Percentiles rank a stretch among this genome's conserved stretches.
Conservation (phyloP, 768 basidiomycete genomes). For the Hygrophoropsis aurantiaca region DNA sequence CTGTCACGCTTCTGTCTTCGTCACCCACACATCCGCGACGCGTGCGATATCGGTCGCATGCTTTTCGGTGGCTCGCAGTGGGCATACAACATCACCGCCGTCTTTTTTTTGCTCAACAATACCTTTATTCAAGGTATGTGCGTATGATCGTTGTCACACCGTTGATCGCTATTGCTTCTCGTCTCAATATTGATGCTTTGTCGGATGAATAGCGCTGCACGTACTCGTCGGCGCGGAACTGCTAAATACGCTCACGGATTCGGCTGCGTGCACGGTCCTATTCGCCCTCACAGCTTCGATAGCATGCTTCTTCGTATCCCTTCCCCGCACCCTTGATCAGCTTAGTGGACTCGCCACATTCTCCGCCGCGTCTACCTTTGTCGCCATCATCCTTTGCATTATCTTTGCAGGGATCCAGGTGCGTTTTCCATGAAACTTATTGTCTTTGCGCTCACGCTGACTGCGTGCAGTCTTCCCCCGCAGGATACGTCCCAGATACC, state of each 20-base stretch:
- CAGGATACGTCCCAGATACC: slow-evolving; percentile 40
- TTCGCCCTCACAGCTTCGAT: slow-evolving; percentile 37
- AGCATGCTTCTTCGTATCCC: slow-evolving; percentile 40
- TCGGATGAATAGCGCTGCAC: slow-evolving; percentile 32
- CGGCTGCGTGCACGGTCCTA: slow-evolving; percentile 39
- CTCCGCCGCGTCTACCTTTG: slow-evolving; percentile 29
- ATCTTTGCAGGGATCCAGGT: slow-evolving; percentile 42
- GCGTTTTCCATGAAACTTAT: no score
- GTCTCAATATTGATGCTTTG: background rate
- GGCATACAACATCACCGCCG: slow-evolving; percentile 49
- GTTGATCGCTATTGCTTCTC: no score
- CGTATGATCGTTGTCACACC: no score
- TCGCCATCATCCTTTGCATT: slow-evolving; percentile 41
- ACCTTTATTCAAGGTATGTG: slow-evolving; percentile 50
- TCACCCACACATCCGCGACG: slow-evolving; percentile 48
- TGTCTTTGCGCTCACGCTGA: no score
- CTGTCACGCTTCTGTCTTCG: slow-evolving; percentile 49
- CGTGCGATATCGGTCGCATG: slow-evolving; percentile 49
- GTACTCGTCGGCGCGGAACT: slow-evolving; percentile 46
- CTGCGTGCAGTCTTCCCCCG: slow-evolving; percentile 32
- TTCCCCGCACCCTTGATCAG: slow-evolving; percentile 45
- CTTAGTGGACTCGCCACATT: slow-evolving; percentile 37
- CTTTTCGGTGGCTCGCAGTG: slow-evolving; percentile 46
- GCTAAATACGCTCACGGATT: slow-evolving; percentile 45
- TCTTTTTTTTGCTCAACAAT: slow-evolving; percentile 57